phyloP scores from a whole-genome alignment of 805 yeast species.

The Hanseniaspora clermontiae region DNA sequence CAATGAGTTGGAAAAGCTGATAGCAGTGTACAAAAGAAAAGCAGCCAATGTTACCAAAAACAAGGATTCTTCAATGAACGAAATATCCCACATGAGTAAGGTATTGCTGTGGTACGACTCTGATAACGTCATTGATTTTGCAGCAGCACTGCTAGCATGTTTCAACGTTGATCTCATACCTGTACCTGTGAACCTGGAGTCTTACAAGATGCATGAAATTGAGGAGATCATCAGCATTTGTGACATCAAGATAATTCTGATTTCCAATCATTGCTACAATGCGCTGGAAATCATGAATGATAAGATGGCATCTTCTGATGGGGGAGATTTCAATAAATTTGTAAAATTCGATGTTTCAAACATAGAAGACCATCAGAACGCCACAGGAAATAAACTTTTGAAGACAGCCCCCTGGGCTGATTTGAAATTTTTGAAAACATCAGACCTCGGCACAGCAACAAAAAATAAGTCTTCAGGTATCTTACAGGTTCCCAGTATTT shows the following conservation, averaged over 20 bases:
- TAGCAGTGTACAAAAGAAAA: constrained; percentile 2
- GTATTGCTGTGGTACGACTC: constrained; percentile 76
- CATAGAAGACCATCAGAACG: constrained; percentile 3
- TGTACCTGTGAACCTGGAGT: constrained; percentile 74
- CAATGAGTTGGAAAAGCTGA: constrained; percentile 25
- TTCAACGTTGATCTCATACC: constrained; percentile 89
- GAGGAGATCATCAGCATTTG: constrained; percentile 60
- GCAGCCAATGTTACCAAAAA: constrained; percentile 54
- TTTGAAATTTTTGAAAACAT: constrained; percentile 46
- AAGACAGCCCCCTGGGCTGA: constrained; percentile 24
- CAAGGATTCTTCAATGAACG: constrained; percentile 37
- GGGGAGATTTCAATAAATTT: constrained; percentile 57
- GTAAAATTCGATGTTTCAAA: constrained; percentile 39
- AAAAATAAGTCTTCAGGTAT: constrained; percentile 37
- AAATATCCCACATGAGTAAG: constrained; percentile 43
- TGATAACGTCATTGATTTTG: constrained; percentile 71
- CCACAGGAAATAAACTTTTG: constrained; percentile 20
- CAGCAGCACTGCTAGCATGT: constrained; percentile 79
- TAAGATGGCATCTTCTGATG: constrained; percentile 25
- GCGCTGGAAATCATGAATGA: constrained; percentile 52
- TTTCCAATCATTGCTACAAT: constrained; percentile 68
- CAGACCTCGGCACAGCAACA: constrained; percentile 67
- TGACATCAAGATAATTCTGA: constrained; percentile 62
- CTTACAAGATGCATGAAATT: constrained; percentile 50
- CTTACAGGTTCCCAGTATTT: constrained; percentile 65